Percentiles rank a stretch among this genome's conserved stretches.
These are phyloP conservation scores for Iris pallida DNA, from an alignment of 116 monocot species.

Conservation along the genomic window DNA sequence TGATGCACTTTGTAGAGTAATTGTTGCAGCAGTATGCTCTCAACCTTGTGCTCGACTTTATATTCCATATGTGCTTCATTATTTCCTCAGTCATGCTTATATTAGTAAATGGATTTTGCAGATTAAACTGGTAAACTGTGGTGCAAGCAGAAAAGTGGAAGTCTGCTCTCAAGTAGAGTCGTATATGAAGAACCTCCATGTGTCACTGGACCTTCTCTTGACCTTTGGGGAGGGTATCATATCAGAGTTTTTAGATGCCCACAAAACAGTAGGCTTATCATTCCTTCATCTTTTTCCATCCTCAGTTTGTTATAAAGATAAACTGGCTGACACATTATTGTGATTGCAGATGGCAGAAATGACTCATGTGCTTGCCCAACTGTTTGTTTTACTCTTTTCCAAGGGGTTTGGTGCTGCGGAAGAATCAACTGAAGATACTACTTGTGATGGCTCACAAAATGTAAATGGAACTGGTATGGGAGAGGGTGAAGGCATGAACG, in stretches of 20 bases:
- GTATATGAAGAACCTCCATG: conserved; percentile 29
- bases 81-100: neutral
- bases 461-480: conserved; percentile 86
- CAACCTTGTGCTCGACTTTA: conserved; percentile 5
- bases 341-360: conserved; percentile 61
- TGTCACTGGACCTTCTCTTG: conserved; percentile 40
- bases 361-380: conserved; percentile 52
- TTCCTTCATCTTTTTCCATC: neutral
- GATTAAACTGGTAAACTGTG: conserved; percentile 35
- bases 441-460: conserved; percentile 33
- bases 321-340: conserved; percentile 4
- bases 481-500: conserved; percentile 82
- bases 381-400: conserved; percentile 57
- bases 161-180: conserved; percentile 28
- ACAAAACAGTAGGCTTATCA: conserved; percentile 45
- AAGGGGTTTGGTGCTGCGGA: conserved; percentile 74
- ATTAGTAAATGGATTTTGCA: conserved; percentile 21
- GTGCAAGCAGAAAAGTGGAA: conserved; percentile 27
- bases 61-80: neutral
- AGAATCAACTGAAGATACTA: conserved; percentile 34
- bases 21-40: conserved; percentile 40
- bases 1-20: conserved; percentile 22
- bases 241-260: conserved; percentile 66
- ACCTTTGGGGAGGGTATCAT: conserved; percentile 43
- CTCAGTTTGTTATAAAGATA: neutral